Evolutionary conservation across 2,329 filamentous ascomycete genomes (phyloP), one percentile per base, ranked within the genome.

Genomic region (Karstenula rhodostoma): DNA sequence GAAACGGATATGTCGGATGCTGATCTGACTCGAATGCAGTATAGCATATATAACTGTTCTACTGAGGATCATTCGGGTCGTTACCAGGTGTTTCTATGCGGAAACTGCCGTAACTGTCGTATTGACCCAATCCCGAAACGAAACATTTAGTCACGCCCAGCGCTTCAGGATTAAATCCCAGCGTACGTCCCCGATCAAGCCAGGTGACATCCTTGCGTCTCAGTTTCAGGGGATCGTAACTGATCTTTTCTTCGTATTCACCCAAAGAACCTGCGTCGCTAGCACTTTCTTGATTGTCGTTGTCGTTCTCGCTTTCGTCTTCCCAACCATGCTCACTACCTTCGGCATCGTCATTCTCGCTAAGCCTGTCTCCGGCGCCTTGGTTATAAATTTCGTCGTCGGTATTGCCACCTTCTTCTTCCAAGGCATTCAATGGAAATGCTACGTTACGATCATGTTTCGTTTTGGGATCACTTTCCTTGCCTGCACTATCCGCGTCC

Each of bases 141-240:
- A 62, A 71, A 5, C 59, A 59, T 35, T 65, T 67, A 9, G 48
- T 56, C 6, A 59, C 33, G 4, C 37, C 57, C 2, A 56, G 44
- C 9, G 60, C 54, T 8, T 57, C 29, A 1, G 52, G n/a, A 37
- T 72, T 67, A 29, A 65, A 61, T 23, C 60, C 67, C 13, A 73
- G 52, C 7, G 54, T 54, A 23, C 63, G 60, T 37, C 56, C 56
- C 10, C 46, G 56, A 19, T 63, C 53, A 4, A 64, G 42, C 69
- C 68, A 71, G 27, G 27, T 13, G 1, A 67, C 37, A 23, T 65
- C 63, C n/a, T 65, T 54, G 1, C 10, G n/a, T 2, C 9, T 48
- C 9, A 69, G 4, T 1, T 62, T 37, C 19, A 43, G 52, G 5
- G 69, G 66, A 40, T 70, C 66, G 43, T 66, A 72, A 10, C 56